phyloP scores from a whole-genome alignment of 2,329 filamentous ascomycete species.

The Penicillium vulpinum region DNA sequence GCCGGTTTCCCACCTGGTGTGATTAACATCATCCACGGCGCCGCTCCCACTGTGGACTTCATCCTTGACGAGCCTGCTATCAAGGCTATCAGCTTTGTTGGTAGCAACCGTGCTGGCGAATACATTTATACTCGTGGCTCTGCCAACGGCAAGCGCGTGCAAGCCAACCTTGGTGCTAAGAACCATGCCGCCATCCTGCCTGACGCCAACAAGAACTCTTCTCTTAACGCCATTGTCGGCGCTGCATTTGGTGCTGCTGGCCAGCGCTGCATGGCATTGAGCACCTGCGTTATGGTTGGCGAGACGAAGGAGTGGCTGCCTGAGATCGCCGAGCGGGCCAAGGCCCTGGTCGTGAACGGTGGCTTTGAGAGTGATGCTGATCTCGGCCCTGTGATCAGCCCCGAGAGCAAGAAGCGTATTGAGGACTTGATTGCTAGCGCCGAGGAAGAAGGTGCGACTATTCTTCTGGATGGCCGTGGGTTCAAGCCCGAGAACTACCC shows the following conservation, averaged over 20 bases:
- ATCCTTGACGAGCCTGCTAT: slow-evolving; percentile 68
- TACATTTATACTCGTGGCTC: slow-evolving; percentile 68
- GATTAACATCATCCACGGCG: slow-evolving; percentile 66
- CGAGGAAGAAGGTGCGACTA: slow-evolving; percentile 64
- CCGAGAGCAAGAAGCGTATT: slow-evolving; percentile 63
- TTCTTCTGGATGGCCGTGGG: slow-evolving; percentile 62
- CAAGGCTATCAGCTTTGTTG: slow-evolving; percentile 69
- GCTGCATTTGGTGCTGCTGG: slow-evolving; percentile 69
- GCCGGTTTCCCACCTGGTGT: slow-evolving; percentile 66
- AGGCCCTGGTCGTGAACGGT: slow-evolving; percentile 60
- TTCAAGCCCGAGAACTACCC: slow-evolving; percentile 64
- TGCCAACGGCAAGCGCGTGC: slow-evolving; percentile 69
- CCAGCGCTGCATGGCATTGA: slow-evolving; percentile 69
- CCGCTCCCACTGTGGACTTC: slow-evolving; percentile 66
- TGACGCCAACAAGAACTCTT: slow-evolving; percentile 69
- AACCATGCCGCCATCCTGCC: slow-evolving; percentile 68
- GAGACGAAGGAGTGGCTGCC: slow-evolving; percentile 66
- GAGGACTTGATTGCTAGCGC: slow-evolving; percentile 62
- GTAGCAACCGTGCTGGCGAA: slow-evolving; percentile 67
- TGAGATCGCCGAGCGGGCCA: slow-evolving; percentile 63
- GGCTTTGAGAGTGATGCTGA: slow-evolving; percentile 64
- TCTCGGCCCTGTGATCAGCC: slow-evolving; percentile 65
- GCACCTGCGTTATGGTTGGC: slow-evolving; percentile 64
- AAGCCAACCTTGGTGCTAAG: slow-evolving; percentile 69
- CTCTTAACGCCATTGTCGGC: slow-evolving; percentile 65